Conservation (phyloP, 2,329 filamentous ascomycete genomes). For the Fusarium sp. region DNA sequence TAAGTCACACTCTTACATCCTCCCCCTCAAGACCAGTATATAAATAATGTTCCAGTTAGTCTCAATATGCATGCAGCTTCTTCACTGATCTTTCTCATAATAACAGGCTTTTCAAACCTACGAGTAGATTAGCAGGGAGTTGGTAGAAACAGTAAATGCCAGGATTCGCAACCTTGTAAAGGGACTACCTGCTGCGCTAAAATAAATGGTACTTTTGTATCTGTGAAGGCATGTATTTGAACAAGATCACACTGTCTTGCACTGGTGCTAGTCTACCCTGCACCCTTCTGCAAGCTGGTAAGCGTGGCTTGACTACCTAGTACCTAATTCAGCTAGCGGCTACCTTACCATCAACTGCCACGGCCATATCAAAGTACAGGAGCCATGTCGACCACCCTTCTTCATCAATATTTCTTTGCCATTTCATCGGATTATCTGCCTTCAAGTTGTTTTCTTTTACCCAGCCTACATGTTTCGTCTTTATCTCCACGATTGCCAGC, state of each 20-base stretch:
- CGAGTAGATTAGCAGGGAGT: too few relatives aligned
- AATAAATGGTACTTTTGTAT: too few relatives aligned
- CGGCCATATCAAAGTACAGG: not conserved
- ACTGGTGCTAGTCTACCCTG: accelerated
- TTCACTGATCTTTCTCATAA: too few relatives aligned
- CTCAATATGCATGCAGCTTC: too few relatives aligned
- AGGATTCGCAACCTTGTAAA: not conserved
- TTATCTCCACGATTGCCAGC: not conserved
- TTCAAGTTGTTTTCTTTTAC: not conserved
- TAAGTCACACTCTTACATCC: too few relatives aligned
- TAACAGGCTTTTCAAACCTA: too few relatives aligned
- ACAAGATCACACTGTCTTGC: not conserved
- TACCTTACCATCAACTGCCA: not conserved
- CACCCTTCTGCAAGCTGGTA: not conserved
- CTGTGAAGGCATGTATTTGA: not conserved
- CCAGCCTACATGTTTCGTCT: too few relatives aligned
- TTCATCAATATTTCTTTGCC: too few relatives aligned
- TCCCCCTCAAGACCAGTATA: too few relatives aligned
- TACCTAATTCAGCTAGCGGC: not conserved
- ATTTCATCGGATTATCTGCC: accelerated
- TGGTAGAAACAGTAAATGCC: too few relatives aligned
- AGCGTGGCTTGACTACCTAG: not conserved
- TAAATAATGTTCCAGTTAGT: too few relatives aligned
- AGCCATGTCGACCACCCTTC: not conserved
- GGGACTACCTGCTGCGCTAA: not conserved